Percentiles rank a stretch among this genome's conserved stretches.
Conservation (phyloP, 2,329 filamentous ascomycete species). For the Pseudocercospora crystallina region DNA sequence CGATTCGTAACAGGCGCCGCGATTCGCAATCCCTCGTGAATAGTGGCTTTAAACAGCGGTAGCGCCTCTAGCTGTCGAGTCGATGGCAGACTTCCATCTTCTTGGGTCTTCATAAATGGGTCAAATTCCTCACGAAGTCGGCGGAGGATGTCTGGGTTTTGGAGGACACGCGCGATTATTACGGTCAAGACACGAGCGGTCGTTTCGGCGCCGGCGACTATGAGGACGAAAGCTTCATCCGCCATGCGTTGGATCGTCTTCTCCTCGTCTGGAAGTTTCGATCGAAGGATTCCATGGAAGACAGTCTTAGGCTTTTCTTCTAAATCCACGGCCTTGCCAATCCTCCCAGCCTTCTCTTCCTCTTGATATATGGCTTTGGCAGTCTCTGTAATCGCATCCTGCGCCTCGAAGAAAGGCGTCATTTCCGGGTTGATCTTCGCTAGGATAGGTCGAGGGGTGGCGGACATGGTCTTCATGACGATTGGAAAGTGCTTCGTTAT, state of each 20-base stretch:
- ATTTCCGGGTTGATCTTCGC: conserved; percentile 5
- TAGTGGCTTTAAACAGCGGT: conserved; percentile 17
- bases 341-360: not conserved
- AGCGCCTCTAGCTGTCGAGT: conserved; percentile 16
- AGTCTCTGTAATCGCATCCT: not conserved
- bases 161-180: conserved; percentile 2
- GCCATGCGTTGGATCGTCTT: conserved; percentile 4
- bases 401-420: conserved; percentile 6
- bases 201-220: conserved; percentile 16
- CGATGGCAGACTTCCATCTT: not conserved
- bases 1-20: conserved; percentile 22
- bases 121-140: conserved; percentile 6
- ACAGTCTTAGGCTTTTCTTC: conserved; percentile 7
- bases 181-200: conserved; percentile 5
- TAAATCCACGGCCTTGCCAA: not conserved
- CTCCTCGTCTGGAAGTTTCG: conserved; percentile 2
- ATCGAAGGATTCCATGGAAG: conserved; percentile 14
- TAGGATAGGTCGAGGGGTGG: not conserved
- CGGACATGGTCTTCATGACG: conserved; percentile 1
- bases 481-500: conserved; percentile 9
- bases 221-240: conserved; percentile 13
- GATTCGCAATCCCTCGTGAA: conserved; percentile 27
- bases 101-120: not conserved
- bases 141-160: not conserved
- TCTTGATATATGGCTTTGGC: conserved; percentile 1